Conservation (phyloP, 495 filamentous ascomycete species). For the Usnea hakonensis region DNA sequence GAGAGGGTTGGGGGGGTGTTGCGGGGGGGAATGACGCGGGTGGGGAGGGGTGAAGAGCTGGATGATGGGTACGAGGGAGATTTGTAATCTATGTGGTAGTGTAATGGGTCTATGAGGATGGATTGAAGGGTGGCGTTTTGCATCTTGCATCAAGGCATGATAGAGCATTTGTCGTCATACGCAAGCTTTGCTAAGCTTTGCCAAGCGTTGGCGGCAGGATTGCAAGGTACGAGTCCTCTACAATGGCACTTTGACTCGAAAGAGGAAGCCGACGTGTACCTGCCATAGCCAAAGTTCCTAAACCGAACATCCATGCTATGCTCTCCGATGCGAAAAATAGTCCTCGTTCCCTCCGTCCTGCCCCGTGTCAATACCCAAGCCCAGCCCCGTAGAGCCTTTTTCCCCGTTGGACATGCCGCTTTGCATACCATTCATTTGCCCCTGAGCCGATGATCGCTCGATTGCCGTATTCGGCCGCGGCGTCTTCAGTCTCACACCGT, state of each 20-base stretch:
- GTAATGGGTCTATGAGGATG: not conserved
- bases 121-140: not conserved
- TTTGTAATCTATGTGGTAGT: not conserved
- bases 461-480: constrained; percentile 1
- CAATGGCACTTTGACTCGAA: too few species aligned
- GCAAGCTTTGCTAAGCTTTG: constrained; percentile 1
- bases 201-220: not conserved
- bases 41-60: not conserved
- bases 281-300: not conserved
- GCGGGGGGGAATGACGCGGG: not conserved
- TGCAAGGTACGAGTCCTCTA: too few species aligned
- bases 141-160: not conserved
- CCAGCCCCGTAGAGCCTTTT: not conserved
- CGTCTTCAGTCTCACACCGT: constrained; percentile 9
- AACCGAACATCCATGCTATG: not conserved
- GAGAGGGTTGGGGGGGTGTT: not conserved
- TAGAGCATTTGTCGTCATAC: not conserved
- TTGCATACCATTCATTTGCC: not conserved
- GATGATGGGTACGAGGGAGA: not conserved
- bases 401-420: not conserved
- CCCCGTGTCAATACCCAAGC: not conserved
- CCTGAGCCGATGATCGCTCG: not conserved
- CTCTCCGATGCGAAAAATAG: constrained; percentile 10
- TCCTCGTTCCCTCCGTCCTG: not conserved
- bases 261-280: not conserved